phyloP scores from a whole-genome alignment of 2,329 filamentous ascomycete species.

The Sphaerulina musiva region DNA sequence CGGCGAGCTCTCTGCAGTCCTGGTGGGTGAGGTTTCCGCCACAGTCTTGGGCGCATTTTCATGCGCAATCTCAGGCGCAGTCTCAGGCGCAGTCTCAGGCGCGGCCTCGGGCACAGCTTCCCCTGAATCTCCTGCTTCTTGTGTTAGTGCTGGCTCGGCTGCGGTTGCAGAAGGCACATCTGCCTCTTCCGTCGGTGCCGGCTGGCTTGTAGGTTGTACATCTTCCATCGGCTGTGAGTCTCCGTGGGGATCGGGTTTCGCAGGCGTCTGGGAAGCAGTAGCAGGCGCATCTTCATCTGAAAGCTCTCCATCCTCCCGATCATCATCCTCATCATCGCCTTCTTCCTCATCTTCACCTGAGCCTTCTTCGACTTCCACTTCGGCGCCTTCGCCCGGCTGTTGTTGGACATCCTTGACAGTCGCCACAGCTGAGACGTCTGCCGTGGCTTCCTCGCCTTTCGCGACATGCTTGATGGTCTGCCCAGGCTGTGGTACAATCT shows the following conservation, averaged over 20 bases:
- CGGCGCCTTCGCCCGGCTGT: constrained; percentile 42
- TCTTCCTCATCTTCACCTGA: constrained; percentile 41
- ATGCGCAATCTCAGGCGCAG: not conserved
- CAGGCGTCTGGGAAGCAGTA: constrained; percentile 19
- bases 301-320: constrained; percentile 34
- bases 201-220: constrained; percentile 1
- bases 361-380: constrained; percentile 31
- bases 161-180: not conserved
- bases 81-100: constrained; percentile 7
- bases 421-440: constrained; percentile 35
- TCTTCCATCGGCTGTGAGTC: constrained; percentile 17
- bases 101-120: constrained; percentile 1
- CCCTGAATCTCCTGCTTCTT: not conserved
- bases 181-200: too few species aligned
- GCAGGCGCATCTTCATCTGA: constrained; percentile 28
- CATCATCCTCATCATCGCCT: constrained; percentile 43
- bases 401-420: constrained; percentile 42
- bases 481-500: constrained; percentile 32
- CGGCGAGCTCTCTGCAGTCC: constrained; percentile 36
- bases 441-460: constrained; percentile 31
- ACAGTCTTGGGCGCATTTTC: not conserved
- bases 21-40: constrained; percentile 7
- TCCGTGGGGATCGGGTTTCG: constrained; percentile 12
- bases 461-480: constrained; percentile 34
- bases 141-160: not conserved